Base-by-base conservation (phyloP, 352 stramenopile genomes). In the Pythium sukuiense region DNA sequence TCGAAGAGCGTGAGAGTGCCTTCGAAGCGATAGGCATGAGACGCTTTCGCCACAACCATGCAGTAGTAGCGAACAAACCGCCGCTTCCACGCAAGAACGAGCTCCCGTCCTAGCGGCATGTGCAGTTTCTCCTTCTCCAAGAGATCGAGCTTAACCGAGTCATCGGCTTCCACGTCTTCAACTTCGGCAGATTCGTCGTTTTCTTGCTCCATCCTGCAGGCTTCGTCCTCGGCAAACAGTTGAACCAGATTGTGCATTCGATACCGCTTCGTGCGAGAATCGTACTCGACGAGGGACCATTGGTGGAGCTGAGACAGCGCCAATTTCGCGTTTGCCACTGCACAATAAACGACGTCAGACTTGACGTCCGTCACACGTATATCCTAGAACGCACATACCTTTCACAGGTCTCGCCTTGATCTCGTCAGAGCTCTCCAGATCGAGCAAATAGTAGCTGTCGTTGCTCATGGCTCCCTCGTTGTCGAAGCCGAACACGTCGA, bases 11-110 rank as follows among this genome's bases (percentile, higher is more conserved):
- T 75, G 3, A 94, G 70, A 12, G 72, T 84, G 24, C 86, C 86
- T 32, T 90, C 82, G 61, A 88, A 91, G 26, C 86, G 80, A 57
- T 92, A 94, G 0, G 78, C 83, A 48, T 92, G 84, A 7, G 82
- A 92, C 32, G 86, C 83, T 26, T 86, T 82, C 1, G 86, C 82
- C 7, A 94, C 79, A 49, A 92, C 80, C 70, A 89, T 81, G 64
- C 84, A 94, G 53, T 92, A 94, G 63, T 92, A 85, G n/a, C 86
- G 82, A n/a, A 94, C 86, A 72, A 94, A 94, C 26, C 86, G 83
- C 6, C 83, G 77, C 48, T 89, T 89, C 86, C 86, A 94, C 1
- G 86, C 87, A 20, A 92, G 71, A 26, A 89, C 71, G 27, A 94
- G 63, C 45, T 90, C 83, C 54, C 80, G 79, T 26, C 83, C 80